Conservation (phyloP, 805 yeast genomes). For the Lipomyces starkeyi region DNA sequence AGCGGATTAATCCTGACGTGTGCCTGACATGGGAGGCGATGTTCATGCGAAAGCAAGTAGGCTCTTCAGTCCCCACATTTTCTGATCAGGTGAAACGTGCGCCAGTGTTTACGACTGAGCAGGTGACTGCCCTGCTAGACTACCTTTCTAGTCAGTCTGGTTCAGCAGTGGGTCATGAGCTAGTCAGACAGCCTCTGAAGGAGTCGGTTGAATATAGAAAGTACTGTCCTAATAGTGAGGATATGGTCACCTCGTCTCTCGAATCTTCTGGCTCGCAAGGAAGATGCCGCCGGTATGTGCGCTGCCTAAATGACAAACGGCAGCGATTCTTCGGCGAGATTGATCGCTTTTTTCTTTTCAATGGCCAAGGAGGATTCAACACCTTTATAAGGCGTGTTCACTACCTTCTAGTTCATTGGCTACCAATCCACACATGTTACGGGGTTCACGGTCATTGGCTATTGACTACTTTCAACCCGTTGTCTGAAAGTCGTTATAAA, state of each 20-base stretch:
- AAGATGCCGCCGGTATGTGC: conserved; percentile 5
- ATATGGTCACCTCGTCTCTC: not conserved
- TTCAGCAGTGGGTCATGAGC: conserved; percentile 1
- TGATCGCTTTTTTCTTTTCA: not conserved
- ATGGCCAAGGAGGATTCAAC: conserved; percentile 7
- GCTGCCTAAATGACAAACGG: conserved; percentile 7
- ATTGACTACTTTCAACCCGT: too few relatives aligned
- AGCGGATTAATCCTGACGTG: not conserved
- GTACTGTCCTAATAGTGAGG: conserved; percentile 5
- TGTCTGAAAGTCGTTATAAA: not conserved
- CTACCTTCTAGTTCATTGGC: too few relatives aligned
- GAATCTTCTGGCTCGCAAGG: not conserved
- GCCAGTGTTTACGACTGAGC: conserved; percentile 2
- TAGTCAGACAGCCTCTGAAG: conserved; percentile 4
- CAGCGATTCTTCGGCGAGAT: conserved; percentile 8
- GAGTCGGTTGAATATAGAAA: conserved; percentile 2
- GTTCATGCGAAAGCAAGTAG: not conserved
- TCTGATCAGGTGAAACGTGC: not conserved
- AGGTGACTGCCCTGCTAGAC: conserved; percentile 3
- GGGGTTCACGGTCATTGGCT: too few relatives aligned
- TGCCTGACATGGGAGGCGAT: not conserved
- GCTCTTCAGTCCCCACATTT: conserved; percentile 1
- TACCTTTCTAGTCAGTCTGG: conserved; percentile 2
- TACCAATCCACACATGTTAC: too few relatives aligned
- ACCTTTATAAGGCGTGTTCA: not conserved